phyloP scores from a whole-genome alignment of 305 asterid genomes.

The Solanum hybrid region DNA sequence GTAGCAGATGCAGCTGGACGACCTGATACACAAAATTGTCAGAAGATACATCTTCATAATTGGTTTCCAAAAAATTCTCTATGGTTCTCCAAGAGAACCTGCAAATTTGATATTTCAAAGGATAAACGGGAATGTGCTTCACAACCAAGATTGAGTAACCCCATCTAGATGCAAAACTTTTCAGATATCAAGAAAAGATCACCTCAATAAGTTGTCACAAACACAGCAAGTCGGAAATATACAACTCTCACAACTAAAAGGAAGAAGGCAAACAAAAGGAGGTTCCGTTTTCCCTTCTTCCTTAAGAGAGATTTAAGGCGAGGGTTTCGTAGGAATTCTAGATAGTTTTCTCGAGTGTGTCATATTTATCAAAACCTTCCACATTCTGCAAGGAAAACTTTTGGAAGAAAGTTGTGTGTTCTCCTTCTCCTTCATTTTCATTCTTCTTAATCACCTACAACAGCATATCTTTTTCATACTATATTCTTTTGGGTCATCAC shows the following conservation, averaged over 20 bases:
- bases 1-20: conserved; percentile 71
- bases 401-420: neutral
- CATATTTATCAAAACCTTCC: neutral
- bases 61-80: neutral
- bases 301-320: neutral
- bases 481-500: neutral
- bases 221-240: neutral
- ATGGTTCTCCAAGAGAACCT: neutral
- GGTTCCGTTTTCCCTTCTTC: neutral
- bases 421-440: neutral
- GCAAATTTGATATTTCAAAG: neutral
- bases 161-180: neutral
- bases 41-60: conserved; percentile 6
- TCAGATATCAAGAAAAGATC: neutral
- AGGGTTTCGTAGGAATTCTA: neutral
- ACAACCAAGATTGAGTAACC: neutral
- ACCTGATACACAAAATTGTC: conserved; percentile 33
- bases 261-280: neutral
- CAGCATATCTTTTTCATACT: neutral
- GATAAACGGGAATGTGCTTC: neutral
- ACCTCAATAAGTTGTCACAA: neutral
- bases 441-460: neutral
- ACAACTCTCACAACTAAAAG: neutral
- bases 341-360: neutral
- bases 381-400: neutral